phyloP scores from a whole-genome alignment of 2,329 filamentous ascomycete species.

The Fonsecaea erecta region DNA sequence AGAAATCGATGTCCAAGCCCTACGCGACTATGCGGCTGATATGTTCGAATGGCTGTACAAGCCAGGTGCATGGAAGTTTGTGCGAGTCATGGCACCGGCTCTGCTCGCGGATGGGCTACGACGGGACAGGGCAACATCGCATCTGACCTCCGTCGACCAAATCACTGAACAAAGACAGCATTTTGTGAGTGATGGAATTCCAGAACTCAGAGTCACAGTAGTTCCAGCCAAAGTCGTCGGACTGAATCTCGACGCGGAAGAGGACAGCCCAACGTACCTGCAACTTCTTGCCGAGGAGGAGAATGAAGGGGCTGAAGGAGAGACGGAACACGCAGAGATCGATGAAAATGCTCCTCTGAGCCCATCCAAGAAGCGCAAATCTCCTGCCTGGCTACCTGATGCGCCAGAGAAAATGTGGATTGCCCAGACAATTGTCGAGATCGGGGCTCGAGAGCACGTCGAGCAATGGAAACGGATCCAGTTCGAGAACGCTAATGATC shows the following conservation, averaged over 20 bases:
- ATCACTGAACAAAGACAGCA: conserved; percentile 69
- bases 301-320: background rate
- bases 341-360: conserved; percentile 43
- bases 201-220: conserved; percentile 79
- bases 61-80: conserved; percentile 80
- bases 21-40: conserved; percentile 76
- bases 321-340: conserved; percentile 38
- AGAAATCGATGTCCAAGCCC: conserved; percentile 65
- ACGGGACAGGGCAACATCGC: conserved; percentile 40
- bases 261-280: conserved; percentile 61
- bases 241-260: conserved; percentile 74
- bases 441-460: conserved; percentile 68
- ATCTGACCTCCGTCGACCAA: conserved; percentile 43
- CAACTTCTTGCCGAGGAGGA: conserved; percentile 42
- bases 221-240: conserved; percentile 76
- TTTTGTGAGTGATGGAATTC: conserved; percentile 72
- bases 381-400: conserved; percentile 65
- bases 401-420: conserved; percentile 71
- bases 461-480: conserved; percentile 65
- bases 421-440: conserved; percentile 64
- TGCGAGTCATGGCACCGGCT: conserved; percentile 76
- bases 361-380: conserved; percentile 51
- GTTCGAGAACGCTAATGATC: conserved; percentile 30
- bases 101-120: conserved; percentile 68
- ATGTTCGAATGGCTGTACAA: conserved; percentile 85